These are phyloP conservation scores for Magnolia changhungtana DNA, from an alignment of 164 flowering plant species.

Conservation along the genomic window DNA sequence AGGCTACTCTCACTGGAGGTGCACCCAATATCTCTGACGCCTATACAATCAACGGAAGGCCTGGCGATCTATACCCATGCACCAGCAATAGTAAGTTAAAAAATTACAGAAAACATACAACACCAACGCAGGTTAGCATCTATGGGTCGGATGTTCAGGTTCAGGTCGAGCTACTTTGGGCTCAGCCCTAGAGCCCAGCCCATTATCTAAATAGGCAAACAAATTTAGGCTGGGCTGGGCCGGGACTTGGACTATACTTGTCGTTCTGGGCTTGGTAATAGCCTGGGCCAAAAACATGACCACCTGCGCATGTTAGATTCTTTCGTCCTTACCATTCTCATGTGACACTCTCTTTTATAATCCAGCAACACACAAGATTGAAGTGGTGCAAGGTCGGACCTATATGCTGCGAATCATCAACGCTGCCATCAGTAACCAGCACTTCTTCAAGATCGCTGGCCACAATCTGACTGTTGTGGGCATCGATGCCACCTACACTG, in stretches of 20 bases:
- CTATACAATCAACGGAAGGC: slow-evolving; percentile 66
- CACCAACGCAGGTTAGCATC: too few relatives aligned
- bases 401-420: slow-evolving; percentile 70
- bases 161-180: not conserved
- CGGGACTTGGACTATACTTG: too few relatives aligned
- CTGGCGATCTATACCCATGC: slow-evolving; percentile 57
- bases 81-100: slow-evolving; percentile 33
- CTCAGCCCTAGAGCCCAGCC: too few relatives aligned
- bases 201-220: too few relatives aligned
- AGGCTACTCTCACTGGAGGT: slow-evolving; percentile 30
- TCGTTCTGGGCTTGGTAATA: too few relatives aligned
- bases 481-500: slow-evolving; percentile 60
- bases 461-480: slow-evolving; percentile 69
- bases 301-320: too few relatives aligned
- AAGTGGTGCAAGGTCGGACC: slow-evolving; percentile 51
- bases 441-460: slow-evolving; percentile 64
- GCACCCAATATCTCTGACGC: slow-evolving; percentile 51
- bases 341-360: too few relatives aligned
- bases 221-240: too few relatives aligned
- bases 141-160: too few relatives aligned
- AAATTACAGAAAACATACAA: too few relatives aligned
- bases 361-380: slow-evolving; percentile 36
- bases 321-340: too few relatives aligned
- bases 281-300: too few relatives aligned
- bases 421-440: slow-evolving; percentile 72